phyloP scores from a whole-genome alignment of 495 filamentous ascomycete genomes.

The Aspergillus avenaceus region DNA sequence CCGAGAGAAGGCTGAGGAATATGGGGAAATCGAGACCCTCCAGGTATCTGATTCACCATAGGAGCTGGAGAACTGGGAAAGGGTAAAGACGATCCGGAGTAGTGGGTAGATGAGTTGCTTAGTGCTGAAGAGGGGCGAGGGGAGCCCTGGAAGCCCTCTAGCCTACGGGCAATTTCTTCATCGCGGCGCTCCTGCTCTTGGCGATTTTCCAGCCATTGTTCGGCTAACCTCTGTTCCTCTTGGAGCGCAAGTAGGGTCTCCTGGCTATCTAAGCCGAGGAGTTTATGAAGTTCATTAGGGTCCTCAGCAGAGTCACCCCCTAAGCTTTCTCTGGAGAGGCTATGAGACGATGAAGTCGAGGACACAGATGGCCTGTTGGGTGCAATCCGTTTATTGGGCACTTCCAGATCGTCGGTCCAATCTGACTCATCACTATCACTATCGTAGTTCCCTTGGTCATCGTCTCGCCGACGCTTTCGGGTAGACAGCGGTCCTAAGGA shows the following conservation, averaged over 20 bases:
- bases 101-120: conserved; percentile 6
- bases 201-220: conserved; percentile 28
- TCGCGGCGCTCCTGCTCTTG: conserved; percentile 42
- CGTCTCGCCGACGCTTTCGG: conserved; percentile 12
- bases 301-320: conserved; percentile 6
- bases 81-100: conserved; percentile 2
- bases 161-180: conserved; percentile 41
- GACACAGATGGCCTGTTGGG: not conserved
- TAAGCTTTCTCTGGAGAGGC: not conserved
- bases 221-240: conserved; percentile 33
- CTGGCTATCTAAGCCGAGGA: conserved; percentile 26
- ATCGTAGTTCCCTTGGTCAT: not conserved
- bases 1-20: too few relatives aligned
- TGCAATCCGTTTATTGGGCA: conserved; percentile 1
- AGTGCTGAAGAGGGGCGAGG: conserved; percentile 6
- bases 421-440: conserved; percentile 5
- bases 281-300: conserved; percentile 7
- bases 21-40: not conserved
- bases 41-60: not conserved
- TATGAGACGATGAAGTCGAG: not conserved
- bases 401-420: conserved; percentile 10
- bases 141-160: conserved; percentile 20
- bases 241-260: conserved; percentile 30
- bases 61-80: not conserved
- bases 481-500: not conserved